Conservation (phyloP, 2,329 filamentous ascomycete species). For the Nakataea oryzae region DNA sequence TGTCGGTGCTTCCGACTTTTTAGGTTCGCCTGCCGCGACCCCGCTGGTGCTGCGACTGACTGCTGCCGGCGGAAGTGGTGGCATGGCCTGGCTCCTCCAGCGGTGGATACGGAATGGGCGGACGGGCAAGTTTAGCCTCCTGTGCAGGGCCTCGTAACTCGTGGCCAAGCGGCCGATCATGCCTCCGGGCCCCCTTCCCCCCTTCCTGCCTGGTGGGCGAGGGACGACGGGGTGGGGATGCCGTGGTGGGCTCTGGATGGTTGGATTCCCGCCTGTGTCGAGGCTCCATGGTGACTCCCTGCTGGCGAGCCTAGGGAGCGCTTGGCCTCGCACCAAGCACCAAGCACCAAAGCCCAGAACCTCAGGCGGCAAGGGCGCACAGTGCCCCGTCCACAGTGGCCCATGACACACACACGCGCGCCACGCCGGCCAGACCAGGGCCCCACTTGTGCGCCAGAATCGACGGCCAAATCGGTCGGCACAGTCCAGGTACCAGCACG, state of each 20-base stretch:
- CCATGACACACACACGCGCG: neutral
- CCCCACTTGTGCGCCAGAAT: neutral
- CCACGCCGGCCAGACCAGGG: too few species aligned
- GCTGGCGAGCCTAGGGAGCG: too few species aligned
- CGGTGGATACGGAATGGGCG: too few species aligned
- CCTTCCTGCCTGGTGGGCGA: neutral
- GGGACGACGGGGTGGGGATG: too few species aligned
- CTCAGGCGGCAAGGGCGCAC: neutral
- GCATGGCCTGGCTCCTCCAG: too few species aligned
- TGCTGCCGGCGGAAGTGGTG: too few species aligned
- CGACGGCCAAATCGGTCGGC: neutral
- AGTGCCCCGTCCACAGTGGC: neutral
- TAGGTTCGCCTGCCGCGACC: too few species aligned
- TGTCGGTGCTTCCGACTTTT: neutral
- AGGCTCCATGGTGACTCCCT: neutral
- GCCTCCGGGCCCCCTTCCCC: too few species aligned
- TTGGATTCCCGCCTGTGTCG: neutral
- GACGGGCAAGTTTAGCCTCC: neutral
- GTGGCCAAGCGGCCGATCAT: neutral
- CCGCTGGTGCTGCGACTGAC: too few species aligned
- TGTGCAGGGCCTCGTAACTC: neutral
- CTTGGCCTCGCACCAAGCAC: neutral
- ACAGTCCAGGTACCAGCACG: neutral
- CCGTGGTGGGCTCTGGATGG: too few species aligned
- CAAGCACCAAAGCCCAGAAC: neutral